Percentiles rank a stretch among this genome's conserved stretches.
Conservation (phyloP, 2,329 filamentous ascomycete species). For the Trichophyton verrucosum region DNA sequence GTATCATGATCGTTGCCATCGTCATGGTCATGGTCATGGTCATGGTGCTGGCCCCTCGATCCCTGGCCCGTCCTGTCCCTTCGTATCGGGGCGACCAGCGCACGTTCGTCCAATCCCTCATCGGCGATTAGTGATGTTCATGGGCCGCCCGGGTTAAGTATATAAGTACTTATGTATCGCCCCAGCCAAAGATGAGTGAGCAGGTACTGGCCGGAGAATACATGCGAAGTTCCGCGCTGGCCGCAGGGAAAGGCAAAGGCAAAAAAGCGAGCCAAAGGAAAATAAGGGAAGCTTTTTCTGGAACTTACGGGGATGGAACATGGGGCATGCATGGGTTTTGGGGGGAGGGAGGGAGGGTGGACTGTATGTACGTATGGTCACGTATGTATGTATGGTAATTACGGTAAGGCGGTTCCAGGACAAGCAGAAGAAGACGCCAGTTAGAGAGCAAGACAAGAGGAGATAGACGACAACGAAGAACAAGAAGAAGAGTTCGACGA, state of each 20-base stretch:
- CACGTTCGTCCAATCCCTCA: background rate
- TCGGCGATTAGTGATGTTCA: background rate
- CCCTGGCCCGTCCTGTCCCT: background rate
- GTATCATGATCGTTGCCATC: too few relatives aligned
- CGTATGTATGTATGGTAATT: too few relatives aligned
- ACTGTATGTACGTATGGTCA: too few relatives aligned
- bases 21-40: background rate
- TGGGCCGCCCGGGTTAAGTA: too few relatives aligned
- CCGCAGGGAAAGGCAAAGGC: background rate
- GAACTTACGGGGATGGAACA: conserved; percentile 1
- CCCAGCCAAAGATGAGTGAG: too few relatives aligned
- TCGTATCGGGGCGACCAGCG: background rate
- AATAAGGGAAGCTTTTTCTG: background rate
- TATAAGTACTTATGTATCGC: too few relatives aligned
- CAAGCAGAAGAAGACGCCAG: background rate
- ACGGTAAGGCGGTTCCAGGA: too few relatives aligned
- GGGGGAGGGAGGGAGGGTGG: too few relatives aligned
- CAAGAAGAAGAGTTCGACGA: background rate
- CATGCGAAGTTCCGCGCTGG: background rate
- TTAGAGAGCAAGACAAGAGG: background rate
- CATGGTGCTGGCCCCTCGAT: background rate
- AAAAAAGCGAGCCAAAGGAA: too few relatives aligned
- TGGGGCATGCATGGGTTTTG: background rate
- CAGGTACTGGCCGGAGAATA: background rate
- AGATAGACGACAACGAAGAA: background rate